These are phyloP conservation scores for Diaporthe sp. DNA, from an alignment of 2,329 filamentous ascomycete species.

Conservation along the genomic window DNA sequence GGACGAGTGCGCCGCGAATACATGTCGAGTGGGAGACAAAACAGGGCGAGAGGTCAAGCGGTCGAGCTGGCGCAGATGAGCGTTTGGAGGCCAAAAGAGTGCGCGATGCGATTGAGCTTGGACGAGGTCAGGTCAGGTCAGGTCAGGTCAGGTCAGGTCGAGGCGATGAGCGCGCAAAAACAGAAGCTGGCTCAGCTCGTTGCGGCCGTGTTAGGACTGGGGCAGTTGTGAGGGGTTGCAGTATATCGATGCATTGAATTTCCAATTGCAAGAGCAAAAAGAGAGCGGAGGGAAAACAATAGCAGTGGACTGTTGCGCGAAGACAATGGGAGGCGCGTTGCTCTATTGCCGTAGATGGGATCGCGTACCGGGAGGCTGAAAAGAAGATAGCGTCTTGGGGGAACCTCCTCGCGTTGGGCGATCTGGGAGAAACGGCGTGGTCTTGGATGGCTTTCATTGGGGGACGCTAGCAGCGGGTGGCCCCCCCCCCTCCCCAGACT, in stretches of 20 bases:
- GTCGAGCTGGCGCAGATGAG: slow-evolving; percentile 20
- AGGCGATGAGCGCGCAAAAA: slow-evolving; percentile 25
- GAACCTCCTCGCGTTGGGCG: slow-evolving; percentile 23
- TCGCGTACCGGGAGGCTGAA: slow-evolving; percentile 26
- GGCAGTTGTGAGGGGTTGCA: slow-evolving; percentile 11
- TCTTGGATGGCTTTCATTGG: slow-evolving; percentile 11
- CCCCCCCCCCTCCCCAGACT: background rate
- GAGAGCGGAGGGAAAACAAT: slow-evolving; percentile 23
- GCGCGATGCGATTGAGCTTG: slow-evolving; percentile 13
- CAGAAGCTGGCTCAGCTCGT: slow-evolving; percentile 27
- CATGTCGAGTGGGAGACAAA: slow-evolving; percentile 35
- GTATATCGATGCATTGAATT: slow-evolving; percentile 34
- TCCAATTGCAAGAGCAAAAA: slow-evolving; percentile 19
- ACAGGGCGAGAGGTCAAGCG: slow-evolving; percentile 2
- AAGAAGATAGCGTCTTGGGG: slow-evolving; percentile 28
- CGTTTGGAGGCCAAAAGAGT: background rate
- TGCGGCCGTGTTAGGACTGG: slow-evolving; percentile 18
- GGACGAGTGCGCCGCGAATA: slow-evolving; percentile 35
- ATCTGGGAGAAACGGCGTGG: slow-evolving; percentile 14
- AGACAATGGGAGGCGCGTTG: slow-evolving; percentile 15
- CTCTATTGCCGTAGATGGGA: slow-evolving; percentile 14
- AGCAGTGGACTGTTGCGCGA: slow-evolving; percentile 19
- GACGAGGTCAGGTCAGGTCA: slow-evolving; percentile 11
- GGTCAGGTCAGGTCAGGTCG: slow-evolving; percentile 8
- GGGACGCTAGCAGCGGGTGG: background rate